A percentile compares a stretch with the other conserved stretches of the same genome.
Evolutionary conservation across 371 early-diverging fungal genomes (phyloP).

Genomic region (Mucor irregularis): DNA sequence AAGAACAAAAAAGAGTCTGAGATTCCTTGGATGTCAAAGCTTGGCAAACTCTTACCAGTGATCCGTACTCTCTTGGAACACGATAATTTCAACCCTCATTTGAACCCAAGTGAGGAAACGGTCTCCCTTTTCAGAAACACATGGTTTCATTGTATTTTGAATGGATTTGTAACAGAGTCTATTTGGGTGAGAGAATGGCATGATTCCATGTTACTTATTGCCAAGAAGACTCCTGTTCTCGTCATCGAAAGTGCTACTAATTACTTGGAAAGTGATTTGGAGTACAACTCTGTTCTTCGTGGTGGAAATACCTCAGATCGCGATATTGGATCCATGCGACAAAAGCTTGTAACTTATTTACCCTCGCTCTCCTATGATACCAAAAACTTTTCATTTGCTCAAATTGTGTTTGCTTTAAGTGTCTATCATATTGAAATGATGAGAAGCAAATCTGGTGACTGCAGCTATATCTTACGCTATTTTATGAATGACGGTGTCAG

Average conservation of each 20-base stretch:
- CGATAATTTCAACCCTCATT: constrained; percentile 61
- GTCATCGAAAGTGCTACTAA: constrained; percentile 72
- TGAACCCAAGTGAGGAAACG: constrained; percentile 63
- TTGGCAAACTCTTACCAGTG: constrained; percentile 70
- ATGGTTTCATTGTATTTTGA: constrained; percentile 88
- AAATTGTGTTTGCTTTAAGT: constrained; percentile 78
- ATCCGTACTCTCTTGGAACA: constrained; percentile 63
- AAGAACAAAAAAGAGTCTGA: constrained; percentile 55
- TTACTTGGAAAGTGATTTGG: constrained; percentile 88
- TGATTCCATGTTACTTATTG: constrained; percentile 67
- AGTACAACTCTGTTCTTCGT: constrained; percentile 82
- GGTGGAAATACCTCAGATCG: constrained; percentile 68
- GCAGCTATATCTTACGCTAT: constrained; percentile 73
- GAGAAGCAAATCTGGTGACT: constrained; percentile 72
- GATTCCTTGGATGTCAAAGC: constrained; percentile 54
- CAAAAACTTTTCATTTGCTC: constrained; percentile 69
- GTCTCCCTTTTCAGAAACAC: constrained; percentile 78
- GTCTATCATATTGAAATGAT: constrained; percentile 86
- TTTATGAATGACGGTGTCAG: constrained; percentile 84
- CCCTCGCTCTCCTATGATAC: constrained; percentile 55
- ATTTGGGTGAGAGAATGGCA: constrained; percentile 83
- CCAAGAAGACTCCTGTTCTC: constrained; percentile 85
- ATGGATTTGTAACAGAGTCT: constrained; percentile 74
- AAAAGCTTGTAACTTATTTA: constrained; percentile 31
- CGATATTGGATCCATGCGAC: constrained; percentile 24